Evolutionary conservation across 2,329 filamentous ascomycete species (phyloP).

Genomic region (Aspergillus melleus): DNA sequence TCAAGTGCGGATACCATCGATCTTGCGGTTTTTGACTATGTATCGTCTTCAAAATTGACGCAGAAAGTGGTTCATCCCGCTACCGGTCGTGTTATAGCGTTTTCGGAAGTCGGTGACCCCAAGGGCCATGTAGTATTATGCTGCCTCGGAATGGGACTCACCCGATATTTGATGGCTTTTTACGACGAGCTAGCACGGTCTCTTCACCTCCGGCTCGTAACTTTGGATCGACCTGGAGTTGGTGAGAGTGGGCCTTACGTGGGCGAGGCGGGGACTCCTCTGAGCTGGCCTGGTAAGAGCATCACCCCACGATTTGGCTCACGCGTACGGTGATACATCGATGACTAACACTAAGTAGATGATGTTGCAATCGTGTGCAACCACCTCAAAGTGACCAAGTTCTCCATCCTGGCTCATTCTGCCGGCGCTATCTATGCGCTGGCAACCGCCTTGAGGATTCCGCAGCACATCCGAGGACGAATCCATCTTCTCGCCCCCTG

Average conservation of each 20-base stretch:
- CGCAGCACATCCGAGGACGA: constrained; percentile 88
- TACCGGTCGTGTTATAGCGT: constrained; percentile 85
- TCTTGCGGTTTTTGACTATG: constrained; percentile 79
- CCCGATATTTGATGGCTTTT: constrained; percentile 92
- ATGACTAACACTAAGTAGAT: constrained; percentile 41
- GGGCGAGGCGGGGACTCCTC: constrained; percentile 78
- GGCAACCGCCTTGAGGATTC: constrained; percentile 91
- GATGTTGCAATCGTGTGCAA: constrained; percentile 96
- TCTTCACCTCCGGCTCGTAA: constrained; percentile 85
- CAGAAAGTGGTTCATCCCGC: constrained; percentile 85
- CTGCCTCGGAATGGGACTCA: constrained; percentile 96
- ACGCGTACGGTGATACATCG: background rate
- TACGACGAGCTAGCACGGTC: constrained; percentile 94
- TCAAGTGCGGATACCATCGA: constrained; percentile 84
- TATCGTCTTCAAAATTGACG: constrained; percentile 78
- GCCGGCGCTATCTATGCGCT: constrained; percentile 97
- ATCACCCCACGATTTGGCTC: background rate
- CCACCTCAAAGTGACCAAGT: constrained; percentile 86
- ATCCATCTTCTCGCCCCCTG: constrained; percentile 87
- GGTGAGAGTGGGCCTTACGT: constrained; percentile 85
- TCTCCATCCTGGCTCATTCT: constrained; percentile 93
- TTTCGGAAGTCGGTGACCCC: constrained; percentile 93
- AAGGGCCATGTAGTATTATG: constrained; percentile 91
- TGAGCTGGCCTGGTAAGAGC: constrained; percentile 85
- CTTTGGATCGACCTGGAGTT: constrained; percentile 88